A percentile compares a stretch with the other conserved stretches of the same genome.
phyloP scores from a whole-genome alignment of 345 rosid genomes.

The Aquilaria yunnanensis region DNA sequence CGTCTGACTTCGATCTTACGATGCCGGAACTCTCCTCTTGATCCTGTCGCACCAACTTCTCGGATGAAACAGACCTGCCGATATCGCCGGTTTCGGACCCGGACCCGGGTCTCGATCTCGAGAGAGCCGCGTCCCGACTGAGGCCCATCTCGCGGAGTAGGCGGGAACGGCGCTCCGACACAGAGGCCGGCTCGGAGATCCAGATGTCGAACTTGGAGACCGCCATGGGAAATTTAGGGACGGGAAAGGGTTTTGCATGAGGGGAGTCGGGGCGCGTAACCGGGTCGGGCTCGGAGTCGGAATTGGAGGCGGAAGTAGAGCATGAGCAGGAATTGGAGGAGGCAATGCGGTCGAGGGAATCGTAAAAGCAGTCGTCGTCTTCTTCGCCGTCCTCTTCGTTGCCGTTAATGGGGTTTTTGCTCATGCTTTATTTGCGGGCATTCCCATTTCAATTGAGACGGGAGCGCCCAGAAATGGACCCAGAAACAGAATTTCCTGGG shows the following conservation, averaged over 20 bases:
- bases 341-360: slow-evolving; percentile 73
- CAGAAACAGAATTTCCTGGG: slow-evolving; percentile 12
- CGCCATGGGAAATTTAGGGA: slow-evolving; percentile 42
- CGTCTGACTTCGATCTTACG: slow-evolving; percentile 51
- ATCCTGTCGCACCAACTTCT: slow-evolving; percentile 22
- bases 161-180: slow-evolving; percentile 64
- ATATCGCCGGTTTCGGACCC: slow-evolving; percentile 22
- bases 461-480: slow-evolving; percentile 29
- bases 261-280: slow-evolving; percentile 22
- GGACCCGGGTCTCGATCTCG: slow-evolving; percentile 39
- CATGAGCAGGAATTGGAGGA: slow-evolving; percentile 42
- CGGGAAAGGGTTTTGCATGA: slow-evolving; percentile 28
- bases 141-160: slow-evolving; percentile 66
- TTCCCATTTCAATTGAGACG: slow-evolving; percentile 36
- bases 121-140: slow-evolving; percentile 34
- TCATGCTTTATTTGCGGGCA: slow-evolving; percentile 34
- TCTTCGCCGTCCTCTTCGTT: slow-evolving; percentile 34
- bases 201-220: slow-evolving; percentile 59
- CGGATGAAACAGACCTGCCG: slow-evolving; percentile 37
- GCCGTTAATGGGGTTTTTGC: slow-evolving; percentile 18
- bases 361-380: slow-evolving; percentile 66
- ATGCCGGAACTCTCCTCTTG: slow-evolving; percentile 20
- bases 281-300: slow-evolving; percentile 60
- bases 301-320: slow-evolving; percentile 61
- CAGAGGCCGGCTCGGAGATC: slow-evolving; percentile 75